A percentile compares a stretch with the other conserved stretches of the same genome.
Evolutionary conservation across 2,329 filamentous ascomycete species (phyloP).

Genomic region (Xylaria polymorpha): DNA sequence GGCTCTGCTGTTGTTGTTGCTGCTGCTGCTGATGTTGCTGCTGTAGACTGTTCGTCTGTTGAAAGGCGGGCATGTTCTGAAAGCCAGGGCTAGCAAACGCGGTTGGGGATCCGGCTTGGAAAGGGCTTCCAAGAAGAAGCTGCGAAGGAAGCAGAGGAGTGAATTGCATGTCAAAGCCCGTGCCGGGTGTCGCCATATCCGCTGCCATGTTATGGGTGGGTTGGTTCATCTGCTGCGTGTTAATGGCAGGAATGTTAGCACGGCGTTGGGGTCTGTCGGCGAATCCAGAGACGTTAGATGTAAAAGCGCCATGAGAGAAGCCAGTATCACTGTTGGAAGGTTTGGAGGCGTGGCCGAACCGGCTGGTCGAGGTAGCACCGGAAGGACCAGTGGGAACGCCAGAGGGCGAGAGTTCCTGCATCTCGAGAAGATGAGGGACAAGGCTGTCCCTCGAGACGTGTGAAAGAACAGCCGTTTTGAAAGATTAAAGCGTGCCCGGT

Average conservation of each 20-base stretch:
- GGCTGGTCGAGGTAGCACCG: conserved; percentile 63
- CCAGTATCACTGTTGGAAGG: conserved; percentile 85
- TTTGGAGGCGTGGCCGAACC: conserved; percentile 81
- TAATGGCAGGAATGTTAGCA: conserved; percentile 89
- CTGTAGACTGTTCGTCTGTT: conserved; percentile 60
- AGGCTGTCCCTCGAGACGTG: conserved; percentile 83
- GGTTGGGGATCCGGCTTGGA: conserved; percentile 92
- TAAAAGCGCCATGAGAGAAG: conserved; percentile 93
- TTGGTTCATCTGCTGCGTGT: conserved; percentile 76
- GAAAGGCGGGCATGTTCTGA: conserved; percentile 82
- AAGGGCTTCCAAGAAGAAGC: conserved; percentile 92
- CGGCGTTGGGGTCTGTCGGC: conserved; percentile 87
- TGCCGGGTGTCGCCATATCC: conserved; percentile 87
- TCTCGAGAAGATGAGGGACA: conserved; percentile 88
- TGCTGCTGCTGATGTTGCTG: conserved; percentile 43
- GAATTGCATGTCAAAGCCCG: conserved; percentile 97
- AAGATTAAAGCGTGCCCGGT: conserved; percentile 66
- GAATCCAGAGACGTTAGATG: conserved; percentile 86
- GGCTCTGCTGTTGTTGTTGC: conserved; percentile 49
- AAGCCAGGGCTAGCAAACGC: conserved; percentile 94
- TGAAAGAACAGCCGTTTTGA: conserved; percentile 86
- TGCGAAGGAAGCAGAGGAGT: conserved; percentile 95
- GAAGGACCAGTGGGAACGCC: conserved; percentile 69
- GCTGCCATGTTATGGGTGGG: conserved; percentile 65
- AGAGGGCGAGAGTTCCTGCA: conserved; percentile 85